A percentile compares a stretch with the other conserved stretches of the same genome.
Conservation (phyloP, 306 rosid species). For the Carpinus fangiana region DNA sequence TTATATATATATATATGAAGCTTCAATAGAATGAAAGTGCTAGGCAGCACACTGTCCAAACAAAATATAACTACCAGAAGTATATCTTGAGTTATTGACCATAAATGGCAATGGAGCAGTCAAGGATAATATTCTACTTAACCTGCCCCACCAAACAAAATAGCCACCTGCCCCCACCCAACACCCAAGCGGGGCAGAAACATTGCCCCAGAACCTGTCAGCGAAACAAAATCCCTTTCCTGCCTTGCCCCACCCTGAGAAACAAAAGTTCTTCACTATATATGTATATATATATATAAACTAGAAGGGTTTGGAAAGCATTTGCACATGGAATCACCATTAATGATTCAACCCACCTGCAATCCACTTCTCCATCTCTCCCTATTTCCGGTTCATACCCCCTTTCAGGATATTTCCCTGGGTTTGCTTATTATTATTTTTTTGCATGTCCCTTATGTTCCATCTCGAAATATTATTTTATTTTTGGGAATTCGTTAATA, state of each 20-base stretch:
- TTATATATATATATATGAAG: neutral
- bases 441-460: neutral
- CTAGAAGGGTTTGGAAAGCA: neutral
- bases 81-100: neutral
- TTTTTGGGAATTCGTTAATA: neutral
- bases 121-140: neutral
- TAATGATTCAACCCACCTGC: neutral
- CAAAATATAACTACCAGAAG: neutral
- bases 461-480: neutral
- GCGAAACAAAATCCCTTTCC: neutral
- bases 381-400: neutral
- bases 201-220: neutral
- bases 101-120: neutral
- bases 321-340: neutral
- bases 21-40: neutral
- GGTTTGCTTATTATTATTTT: neutral
- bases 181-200: neutral
- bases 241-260: neutral
- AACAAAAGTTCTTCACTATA: neutral
- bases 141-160: neutral
- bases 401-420: neutral
- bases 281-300: neutral
- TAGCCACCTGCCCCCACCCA: neutral
- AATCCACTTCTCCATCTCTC: neutral
- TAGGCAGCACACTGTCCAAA: constrained; percentile 1